A percentile compares a stretch with the other conserved stretches of the same genome.
Evolutionary conservation across 2,329 filamentous ascomycete genomes (phyloP).

Genomic region (Clonostachys rosea): DNA sequence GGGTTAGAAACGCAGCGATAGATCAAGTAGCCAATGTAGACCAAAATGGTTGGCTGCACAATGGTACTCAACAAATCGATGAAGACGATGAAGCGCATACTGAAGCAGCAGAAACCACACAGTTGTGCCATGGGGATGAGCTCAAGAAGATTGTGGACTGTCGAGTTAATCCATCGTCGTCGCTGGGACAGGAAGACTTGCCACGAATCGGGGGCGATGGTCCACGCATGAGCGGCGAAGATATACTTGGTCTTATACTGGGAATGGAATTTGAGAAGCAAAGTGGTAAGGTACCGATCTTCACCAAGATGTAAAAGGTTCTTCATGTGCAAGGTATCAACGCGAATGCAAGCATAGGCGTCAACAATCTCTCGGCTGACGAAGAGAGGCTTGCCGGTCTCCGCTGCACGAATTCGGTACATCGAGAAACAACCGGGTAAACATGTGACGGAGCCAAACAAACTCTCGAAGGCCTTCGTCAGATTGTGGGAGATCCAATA

Average conservation of each 20-base stretch:
- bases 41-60: slow-evolving; percentile 85
- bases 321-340: slow-evolving; percentile 98
- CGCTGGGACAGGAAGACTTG: slow-evolving; percentile 93
- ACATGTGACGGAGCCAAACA: slow-evolving; percentile 97
- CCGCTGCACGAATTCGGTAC: slow-evolving; percentile 93
- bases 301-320: slow-evolving; percentile 95
- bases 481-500: slow-evolving; percentile 99
- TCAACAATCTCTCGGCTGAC: slow-evolving; percentile 90
- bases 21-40: slow-evolving; percentile 87
- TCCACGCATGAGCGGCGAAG: slow-evolving; percentile 89
- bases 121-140: slow-evolving; percentile 90
- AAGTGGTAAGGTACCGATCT: slow-evolving; percentile 93
- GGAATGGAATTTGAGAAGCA: slow-evolving; percentile 86
- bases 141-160: slow-evolving; percentile 94
- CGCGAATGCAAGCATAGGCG: slow-evolving; percentile 84
- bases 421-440: slow-evolving; percentile 98
- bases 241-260: slow-evolving; percentile 99
- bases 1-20: slow-evolving; percentile 61
- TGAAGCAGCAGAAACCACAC: slow-evolving; percentile 99
- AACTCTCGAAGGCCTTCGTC: slow-evolving; percentile 92
- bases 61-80: slow-evolving; percentile 88
- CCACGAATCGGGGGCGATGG: slow-evolving; percentile 93
- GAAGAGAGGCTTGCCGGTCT: slow-evolving; percentile 92
- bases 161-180: slow-evolving; percentile 99
- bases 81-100: slow-evolving; percentile 97